These are phyloP conservation scores for Diaporthe vaccinii DNA, from an alignment of 2,329 filamentous ascomycete species.

Conservation along the genomic window DNA sequence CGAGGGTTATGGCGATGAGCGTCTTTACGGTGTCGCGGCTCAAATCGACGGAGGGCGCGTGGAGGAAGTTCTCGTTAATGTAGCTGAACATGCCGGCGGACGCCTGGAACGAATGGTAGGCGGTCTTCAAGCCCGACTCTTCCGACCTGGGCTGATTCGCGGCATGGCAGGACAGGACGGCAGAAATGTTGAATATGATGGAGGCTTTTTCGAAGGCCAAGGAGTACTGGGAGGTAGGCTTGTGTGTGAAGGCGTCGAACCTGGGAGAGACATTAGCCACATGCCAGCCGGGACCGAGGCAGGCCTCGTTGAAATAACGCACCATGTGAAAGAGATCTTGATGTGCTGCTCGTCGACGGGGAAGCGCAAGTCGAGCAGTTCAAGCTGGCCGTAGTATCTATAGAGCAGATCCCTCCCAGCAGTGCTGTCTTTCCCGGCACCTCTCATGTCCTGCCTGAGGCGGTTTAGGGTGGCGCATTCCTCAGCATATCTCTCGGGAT, in stretches of 20 bases:
- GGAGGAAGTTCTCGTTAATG: constrained; percentile 99
- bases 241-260: constrained; percentile 99
- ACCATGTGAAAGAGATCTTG: constrained; percentile 99
- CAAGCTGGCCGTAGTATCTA: constrained; percentile 96
- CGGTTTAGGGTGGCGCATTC: constrained; percentile 96
- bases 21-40: constrained; percentile 97
- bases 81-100: constrained; percentile 99
- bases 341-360: constrained; percentile 99
- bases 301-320: constrained; percentile 47
- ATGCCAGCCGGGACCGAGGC: too few species aligned
- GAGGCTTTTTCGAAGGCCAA: constrained; percentile 98
- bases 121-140: constrained; percentile 92
- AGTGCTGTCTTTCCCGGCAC: constrained; percentile 95
- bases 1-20: constrained; percentile 91
- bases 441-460: constrained; percentile 97
- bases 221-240: constrained; percentile 96
- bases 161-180: constrained; percentile 95
- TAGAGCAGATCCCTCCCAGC: constrained; percentile 94
- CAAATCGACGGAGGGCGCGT: constrained; percentile 95
- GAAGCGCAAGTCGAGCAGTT: constrained; percentile 93
- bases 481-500: constrained; percentile 94
- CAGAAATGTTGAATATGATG: constrained; percentile 99
- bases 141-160: constrained; percentile 92
- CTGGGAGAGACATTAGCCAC: constrained; percentile 60
- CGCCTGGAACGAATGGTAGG: constrained; percentile 98